Percentiles rank a stretch among this genome's conserved stretches.
phyloP scores from a whole-genome alignment of 306 rosid species.

The Cyclanthera cordifolia region DNA sequence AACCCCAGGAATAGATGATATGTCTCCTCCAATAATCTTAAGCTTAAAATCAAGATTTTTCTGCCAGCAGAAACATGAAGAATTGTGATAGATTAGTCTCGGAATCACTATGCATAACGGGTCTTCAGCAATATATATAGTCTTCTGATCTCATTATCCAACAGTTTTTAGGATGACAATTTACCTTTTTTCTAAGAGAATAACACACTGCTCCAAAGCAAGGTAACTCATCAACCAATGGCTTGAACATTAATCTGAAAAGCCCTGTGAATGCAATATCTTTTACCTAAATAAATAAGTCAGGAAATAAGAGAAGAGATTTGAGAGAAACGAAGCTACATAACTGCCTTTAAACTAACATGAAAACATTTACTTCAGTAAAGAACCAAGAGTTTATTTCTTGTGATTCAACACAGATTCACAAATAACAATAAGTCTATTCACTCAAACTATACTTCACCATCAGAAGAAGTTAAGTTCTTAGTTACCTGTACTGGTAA shows the following conservation, averaged over 20 bases:
- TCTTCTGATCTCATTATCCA: not conserved
- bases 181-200: slow-evolving; percentile 77
- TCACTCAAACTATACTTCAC: not conserved
- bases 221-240: slow-evolving; percentile 74
- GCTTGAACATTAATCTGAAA: slow-evolving; percentile 95
- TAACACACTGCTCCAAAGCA: slow-evolving; percentile 74
- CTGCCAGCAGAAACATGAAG: slow-evolving; percentile 33
- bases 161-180: not conserved
- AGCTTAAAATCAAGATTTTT: slow-evolving; percentile 84
- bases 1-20: slow-evolving; percentile 73
- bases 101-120: not conserved
- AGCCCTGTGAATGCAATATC: slow-evolving; percentile 97
- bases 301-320: slow-evolving; percentile 21
- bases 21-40: slow-evolving; percentile 66
- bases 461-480: not conserved
- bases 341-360: not conserved
- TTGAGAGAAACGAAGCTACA: not conserved
- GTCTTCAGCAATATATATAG: not conserved
- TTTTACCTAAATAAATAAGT: slow-evolving; percentile 71
- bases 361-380: not conserved
- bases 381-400: not conserved
- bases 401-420: not conserved
- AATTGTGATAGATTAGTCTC: not conserved
- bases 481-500: slow-evolving; percentile 72
- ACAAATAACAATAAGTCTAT: slow-evolving; percentile 3